Conservation (phyloP, 495 filamentous ascomycete species). For the Aspergillus taichungensis region DNA sequence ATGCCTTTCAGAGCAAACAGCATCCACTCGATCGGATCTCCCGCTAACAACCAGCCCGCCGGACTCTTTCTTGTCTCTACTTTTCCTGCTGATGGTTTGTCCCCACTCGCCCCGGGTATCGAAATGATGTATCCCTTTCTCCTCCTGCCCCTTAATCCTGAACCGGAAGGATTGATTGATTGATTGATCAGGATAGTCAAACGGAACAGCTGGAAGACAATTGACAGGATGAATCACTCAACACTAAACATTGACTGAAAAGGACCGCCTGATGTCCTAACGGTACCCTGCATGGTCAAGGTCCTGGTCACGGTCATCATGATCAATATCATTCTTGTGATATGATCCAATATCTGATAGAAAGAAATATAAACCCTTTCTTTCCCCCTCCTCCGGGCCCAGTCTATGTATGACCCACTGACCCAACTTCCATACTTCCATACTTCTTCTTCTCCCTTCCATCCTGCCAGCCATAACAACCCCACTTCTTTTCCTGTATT, state of each 20-base stretch:
- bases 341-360: neutral
- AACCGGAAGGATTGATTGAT: too few relatives aligned
- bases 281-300: too few relatives aligned
- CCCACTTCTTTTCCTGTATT: neutral
- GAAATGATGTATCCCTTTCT: neutral
- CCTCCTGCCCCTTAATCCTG: neutral
- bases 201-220: too few relatives aligned
- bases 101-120: neutral
- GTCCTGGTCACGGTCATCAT: too few relatives aligned
- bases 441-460: conserved; percentile 3
- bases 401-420: conserved; percentile 20
- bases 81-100: neutral
- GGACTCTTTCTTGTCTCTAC: conserved; percentile 8
- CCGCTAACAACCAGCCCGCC: conserved; percentile 21
- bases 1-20: neutral
- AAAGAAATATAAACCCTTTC: neutral
- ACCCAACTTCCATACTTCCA: conserved; percentile 21
- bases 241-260: too few relatives aligned
- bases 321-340: too few relatives aligned
- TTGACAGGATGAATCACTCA: too few relatives aligned
- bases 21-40: conserved; percentile 13
- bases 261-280: too few relatives aligned
- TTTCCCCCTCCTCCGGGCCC: neutral
- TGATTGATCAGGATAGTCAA: too few relatives aligned
- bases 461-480: too few relatives aligned